Conservation (phyloP, 257 asterid genomes). For the Nyctanthes arbortristis region DNA sequence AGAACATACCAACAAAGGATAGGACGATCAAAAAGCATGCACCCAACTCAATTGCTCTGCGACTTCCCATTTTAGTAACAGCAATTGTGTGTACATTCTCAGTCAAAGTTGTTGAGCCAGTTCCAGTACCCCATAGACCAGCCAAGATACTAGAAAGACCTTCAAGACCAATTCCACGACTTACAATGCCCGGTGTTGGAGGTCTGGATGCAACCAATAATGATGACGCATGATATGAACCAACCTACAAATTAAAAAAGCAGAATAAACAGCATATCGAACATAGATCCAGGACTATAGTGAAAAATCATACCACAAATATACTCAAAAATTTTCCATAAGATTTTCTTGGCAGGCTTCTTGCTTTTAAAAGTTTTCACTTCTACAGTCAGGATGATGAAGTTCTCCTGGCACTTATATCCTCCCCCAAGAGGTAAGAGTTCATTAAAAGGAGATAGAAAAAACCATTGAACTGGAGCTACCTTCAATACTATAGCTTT, state of each 20-base stretch:
- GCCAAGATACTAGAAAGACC: conserved; percentile 95
- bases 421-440: background rate
- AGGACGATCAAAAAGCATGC: conserved; percentile 70
- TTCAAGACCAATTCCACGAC: conserved; percentile 98
- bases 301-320: background rate
- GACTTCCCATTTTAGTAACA: conserved; percentile 99
- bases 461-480: background rate
- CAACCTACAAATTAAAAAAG: conserved; percentile 54
- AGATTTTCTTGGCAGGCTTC: background rate
- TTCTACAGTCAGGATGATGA: background rate
- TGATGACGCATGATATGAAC: conserved; percentile 95
- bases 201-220: conserved; percentile 96
- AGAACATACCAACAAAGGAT: conserved; percentile 70
- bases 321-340: background rate
- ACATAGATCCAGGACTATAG: background rate
- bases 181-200: conserved; percentile 88
- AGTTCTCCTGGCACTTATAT: background rate
- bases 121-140: conserved; percentile 97
- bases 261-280: conserved; percentile 7
- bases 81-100: conserved; percentile 98
- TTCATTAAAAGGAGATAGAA: background rate
- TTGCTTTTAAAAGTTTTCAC: background rate
- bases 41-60: conserved; percentile 87
- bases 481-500: background rate
- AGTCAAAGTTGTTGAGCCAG: conserved; percentile 90